A percentile compares a stretch with the other conserved stretches of the same genome.
Conservation (phyloP, 78 protist genomes). For the Protostelium mycophagum region DNA sequence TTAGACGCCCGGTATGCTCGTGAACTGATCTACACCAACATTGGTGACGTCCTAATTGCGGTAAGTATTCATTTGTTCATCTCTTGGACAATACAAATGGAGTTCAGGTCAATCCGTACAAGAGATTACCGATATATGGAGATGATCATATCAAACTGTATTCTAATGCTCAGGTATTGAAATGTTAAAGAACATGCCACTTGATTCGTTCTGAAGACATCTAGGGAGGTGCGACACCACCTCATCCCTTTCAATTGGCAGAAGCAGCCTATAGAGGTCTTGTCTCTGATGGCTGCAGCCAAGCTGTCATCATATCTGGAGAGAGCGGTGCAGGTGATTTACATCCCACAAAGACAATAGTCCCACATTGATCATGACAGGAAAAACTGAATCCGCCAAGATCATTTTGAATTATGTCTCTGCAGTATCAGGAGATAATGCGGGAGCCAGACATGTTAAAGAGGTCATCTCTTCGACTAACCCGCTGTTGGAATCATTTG, state of each 20-base stretch:
- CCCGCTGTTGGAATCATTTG: conserved; percentile 93
- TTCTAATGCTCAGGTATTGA: neutral
- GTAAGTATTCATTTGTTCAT: conserved; percentile 6
- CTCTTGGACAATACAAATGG: neutral
- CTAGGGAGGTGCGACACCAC: conserved; percentile 60
- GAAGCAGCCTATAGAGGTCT: conserved; percentile 81
- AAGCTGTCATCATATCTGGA: conserved; percentile 64
- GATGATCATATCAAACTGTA: conserved; percentile 57
- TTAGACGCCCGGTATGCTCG: conserved; percentile 60
- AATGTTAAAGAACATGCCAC: neutral
- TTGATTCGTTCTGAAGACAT: conserved; percentile 48
- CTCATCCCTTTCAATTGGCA: conserved; percentile 77
- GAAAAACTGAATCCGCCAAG: conserved; percentile 94
- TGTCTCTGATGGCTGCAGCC: conserved; percentile 51
- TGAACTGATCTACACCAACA: conserved; percentile 59
- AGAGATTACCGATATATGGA: conserved; percentile 67
- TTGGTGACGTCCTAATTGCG: conserved; percentile 66
- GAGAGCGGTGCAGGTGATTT: conserved; percentile 57
- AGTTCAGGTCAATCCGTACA: conserved; percentile 65
- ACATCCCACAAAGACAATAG: neutral
- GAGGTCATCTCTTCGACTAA: conserved; percentile 63
- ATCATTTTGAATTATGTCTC: conserved; percentile 84
- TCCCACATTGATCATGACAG: no score
- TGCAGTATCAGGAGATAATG: conserved; percentile 69
- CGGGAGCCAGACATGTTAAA: conserved; percentile 50